These are phyloP conservation scores for Phytophthora rubi DNA, from an alignment of 352 stramenopile genomes.

Conservation along the genomic window DNA sequence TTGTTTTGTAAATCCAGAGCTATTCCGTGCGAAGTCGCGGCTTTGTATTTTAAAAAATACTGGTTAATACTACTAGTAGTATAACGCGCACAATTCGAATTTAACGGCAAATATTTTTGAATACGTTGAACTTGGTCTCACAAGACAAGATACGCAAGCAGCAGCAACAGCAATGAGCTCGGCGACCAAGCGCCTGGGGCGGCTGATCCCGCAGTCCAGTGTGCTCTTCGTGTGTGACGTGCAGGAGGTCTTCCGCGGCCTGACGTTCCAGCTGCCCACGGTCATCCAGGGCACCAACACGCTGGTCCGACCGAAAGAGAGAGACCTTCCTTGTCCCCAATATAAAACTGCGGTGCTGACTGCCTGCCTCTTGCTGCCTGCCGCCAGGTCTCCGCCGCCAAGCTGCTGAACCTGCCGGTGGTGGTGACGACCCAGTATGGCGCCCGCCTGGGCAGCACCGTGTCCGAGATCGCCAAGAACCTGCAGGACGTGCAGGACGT, in stretches of 20 bases:
- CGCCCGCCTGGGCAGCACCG: conserved; percentile 93
- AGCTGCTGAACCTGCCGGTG: conserved; percentile 91
- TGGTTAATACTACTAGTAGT: too few species aligned
- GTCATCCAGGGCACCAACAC: conserved; percentile 88
- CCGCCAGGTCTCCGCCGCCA: conserved; percentile 58
- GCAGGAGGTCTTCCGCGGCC: conserved; percentile 95
- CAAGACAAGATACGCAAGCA: conserved; percentile 15
- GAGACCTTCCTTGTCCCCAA: background rate
- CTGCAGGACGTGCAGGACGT: conserved; percentile 48
- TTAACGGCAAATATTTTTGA: too few species aligned
- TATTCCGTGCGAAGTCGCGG: too few species aligned
- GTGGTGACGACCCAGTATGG: conserved; percentile 97
- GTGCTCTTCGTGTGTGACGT: conserved; percentile 97
- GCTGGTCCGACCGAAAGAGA: conserved; percentile 31
- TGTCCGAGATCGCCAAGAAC: conserved; percentile 75
- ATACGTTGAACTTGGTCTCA: too few species aligned
- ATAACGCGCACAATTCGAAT: too few species aligned
- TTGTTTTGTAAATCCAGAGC: too few species aligned
- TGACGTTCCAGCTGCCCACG: conserved; percentile 94
- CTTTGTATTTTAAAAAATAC: too few species aligned
- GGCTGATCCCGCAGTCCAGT: conserved; percentile 69
- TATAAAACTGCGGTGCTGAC: background rate
- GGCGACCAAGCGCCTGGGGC: conserved; percentile 48
- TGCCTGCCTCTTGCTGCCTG: background rate
- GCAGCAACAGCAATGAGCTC: conserved; percentile 16